Evolutionary conservation across 352 stramenopile genomes (phyloP), one percentile per base, ranked within the genome.

Genomic region (Achlya hypogyna): DNA sequence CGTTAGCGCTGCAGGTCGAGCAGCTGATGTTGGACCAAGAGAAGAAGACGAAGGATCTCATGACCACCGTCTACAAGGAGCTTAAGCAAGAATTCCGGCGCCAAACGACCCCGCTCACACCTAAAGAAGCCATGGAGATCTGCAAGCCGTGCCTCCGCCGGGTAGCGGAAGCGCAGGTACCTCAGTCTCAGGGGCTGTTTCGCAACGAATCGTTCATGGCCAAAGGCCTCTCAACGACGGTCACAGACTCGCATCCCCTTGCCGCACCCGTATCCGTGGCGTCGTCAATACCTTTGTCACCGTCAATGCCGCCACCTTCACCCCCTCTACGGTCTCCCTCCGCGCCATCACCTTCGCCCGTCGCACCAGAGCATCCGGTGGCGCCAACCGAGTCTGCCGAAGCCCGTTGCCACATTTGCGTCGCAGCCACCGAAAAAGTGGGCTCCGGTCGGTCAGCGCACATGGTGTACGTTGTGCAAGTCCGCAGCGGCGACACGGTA

Each of bases 1-100:
- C 18, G 32, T 27, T 67, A 4, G 12, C 51, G 40, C 25, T 23
- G 18, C 40, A 52, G 18, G 51, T 67, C 22, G 60, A 67, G 42
- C 28, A 67, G 28, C 51, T 67, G 12, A 32, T 45, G 22, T 45
- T 67, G 9, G 28, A 32, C 4, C 38, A 52, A 27, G 60, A 58
- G 10, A 25, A 45, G 27, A 31, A n/a, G 22, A 67, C 60, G 42
- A 67, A 67, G 31, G 60, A 56, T n/a, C 32, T 67, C n/a, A 47
- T 67, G 60, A 42, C 60, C 16, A 53, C 51, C 28, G 42, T 67
- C 32, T 67, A 67, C 60, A 67, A 67, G 35, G 42, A 67, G 6
- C 25, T 67, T 45, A 67, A 67, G 43, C 27, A 32, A 18, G 51
- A 49, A 10, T 67, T 67, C 27, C 49, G 49, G 31, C 51, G 51